Evolutionary conservation across 352 stramenopile genomes (phyloP), one percentile per base, ranked within the genome.

Genomic region (Globisporangium nagaii): DNA sequence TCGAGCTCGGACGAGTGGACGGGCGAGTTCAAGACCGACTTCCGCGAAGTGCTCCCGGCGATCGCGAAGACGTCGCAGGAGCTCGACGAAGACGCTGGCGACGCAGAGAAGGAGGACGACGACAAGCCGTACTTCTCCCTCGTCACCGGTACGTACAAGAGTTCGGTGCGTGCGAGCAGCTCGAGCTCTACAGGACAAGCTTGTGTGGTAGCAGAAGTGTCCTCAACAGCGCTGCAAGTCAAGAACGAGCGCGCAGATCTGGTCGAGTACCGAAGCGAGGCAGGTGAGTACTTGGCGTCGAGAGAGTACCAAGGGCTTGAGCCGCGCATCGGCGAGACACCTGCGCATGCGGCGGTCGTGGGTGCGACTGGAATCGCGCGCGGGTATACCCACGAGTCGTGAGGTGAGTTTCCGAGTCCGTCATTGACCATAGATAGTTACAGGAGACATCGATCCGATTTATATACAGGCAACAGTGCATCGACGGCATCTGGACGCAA

Each of bases 61-160:
- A 56, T 90, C 7, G 60, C 75, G 12, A 53, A 73, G 34, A 77
- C 73, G 11, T 45, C 67, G 0, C 47, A 67, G 15, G 70, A 59
- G 40, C 60, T 87, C 3, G 64, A 75, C n/a, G 51, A 50, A 2
- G 58, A 42, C 25, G 47, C 28, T 4, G 46, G 57, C 2, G 61
- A 47, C 27, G 57, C 68, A 0, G 25, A 68, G 6, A 63, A 79
- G 2, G 57, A 57, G 2, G 66, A 80, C 4, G 60, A 60, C 8
- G 81, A 96, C 62, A 76, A 82, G 12, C 84, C 86, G 9, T 93
- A 85, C 55, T 96, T 94, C 56, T 94, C 84, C 4, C 59, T 94
- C 11, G 62, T 93, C 1, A 86, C 79, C 1, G 86, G 86, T 36
- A 90, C 76, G 19, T 93, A 93, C 65, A 75, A 76, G 49, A 79